A percentile compares a stretch with the other conserved stretches of the same genome.
phyloP scores from a whole-genome alignment of 116 monocot genomes.

The Trichopus zeylanicus region DNA sequence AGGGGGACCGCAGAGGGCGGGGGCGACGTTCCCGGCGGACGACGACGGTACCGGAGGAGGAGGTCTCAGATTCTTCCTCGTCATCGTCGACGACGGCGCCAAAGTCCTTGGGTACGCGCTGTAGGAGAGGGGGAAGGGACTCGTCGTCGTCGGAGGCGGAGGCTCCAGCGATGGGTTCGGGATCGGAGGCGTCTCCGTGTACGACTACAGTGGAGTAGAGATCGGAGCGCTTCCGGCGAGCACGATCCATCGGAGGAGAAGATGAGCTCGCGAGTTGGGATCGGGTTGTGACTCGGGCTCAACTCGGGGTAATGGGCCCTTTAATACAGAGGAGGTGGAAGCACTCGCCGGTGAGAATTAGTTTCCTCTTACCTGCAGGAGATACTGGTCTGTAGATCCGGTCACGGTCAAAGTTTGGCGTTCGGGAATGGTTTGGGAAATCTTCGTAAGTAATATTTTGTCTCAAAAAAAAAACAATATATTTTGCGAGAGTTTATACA shows the following conservation, averaged over 20 bases:
- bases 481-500: too few relatives aligned
- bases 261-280: not conserved
- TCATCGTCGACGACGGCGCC: slow-evolving; percentile 43
- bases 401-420: too few relatives aligned
- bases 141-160: slow-evolving; percentile 32
- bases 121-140: slow-evolving; percentile 87
- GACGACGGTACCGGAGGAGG: slow-evolving; percentile 52
- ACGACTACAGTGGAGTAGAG: slow-evolving; percentile 74
- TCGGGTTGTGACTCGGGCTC: not conserved
- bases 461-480: too few relatives aligned
- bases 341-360: too few relatives aligned
- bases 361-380: too few relatives aligned
- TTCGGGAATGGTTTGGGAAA: too few relatives aligned
- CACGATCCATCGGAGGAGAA: slow-evolving; percentile 13
- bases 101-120: slow-evolving; percentile 91
- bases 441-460: too few relatives aligned
- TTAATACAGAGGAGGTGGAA: too few relatives aligned
- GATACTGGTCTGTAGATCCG: too few relatives aligned
- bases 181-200: slow-evolving; percentile 36
- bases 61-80: slow-evolving; percentile 25
- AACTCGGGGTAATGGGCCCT: too few relatives aligned
- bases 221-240: slow-evolving; percentile 32
- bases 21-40: slow-evolving; percentile 37
- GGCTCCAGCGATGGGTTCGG: not conserved
- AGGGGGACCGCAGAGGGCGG: slow-evolving; percentile 28